Percentiles rank a stretch among this genome's conserved stretches.
Conservation (phyloP, 331 rosid genomes). For the Pyracantha coccinea region DNA sequence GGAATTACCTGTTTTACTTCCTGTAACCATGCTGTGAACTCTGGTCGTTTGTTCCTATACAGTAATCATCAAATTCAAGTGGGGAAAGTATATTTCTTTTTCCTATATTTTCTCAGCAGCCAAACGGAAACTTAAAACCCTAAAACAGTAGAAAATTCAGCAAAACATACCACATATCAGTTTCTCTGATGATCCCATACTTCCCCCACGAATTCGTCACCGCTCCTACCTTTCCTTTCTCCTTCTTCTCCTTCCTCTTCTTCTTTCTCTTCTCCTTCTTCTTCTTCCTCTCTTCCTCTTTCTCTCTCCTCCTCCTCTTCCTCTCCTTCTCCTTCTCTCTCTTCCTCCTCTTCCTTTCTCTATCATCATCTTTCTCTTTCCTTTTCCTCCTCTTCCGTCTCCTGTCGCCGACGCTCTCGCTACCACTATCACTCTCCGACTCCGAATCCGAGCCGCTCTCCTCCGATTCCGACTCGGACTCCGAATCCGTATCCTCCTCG, state of each 20-base stretch:
- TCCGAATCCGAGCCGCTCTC: constrained; percentile 13
- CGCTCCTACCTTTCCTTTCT: constrained; percentile 75
- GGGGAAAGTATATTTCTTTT: neutral
- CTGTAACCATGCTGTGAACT: constrained; percentile 93
- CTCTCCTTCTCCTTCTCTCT: constrained; percentile 19
- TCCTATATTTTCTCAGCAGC: constrained; percentile 13
- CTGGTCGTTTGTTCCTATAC: constrained; percentile 87
- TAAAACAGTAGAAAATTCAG: neutral
- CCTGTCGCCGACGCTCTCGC: constrained; percentile 23
- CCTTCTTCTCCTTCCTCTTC: constrained; percentile 50
- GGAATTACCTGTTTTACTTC: constrained; percentile 76
- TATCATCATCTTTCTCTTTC: constrained; percentile 28
- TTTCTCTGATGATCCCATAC: constrained; percentile 78
- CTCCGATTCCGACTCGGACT: constrained; percentile 23
- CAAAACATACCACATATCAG: constrained; percentile 87
- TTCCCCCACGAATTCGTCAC: constrained; percentile 90
- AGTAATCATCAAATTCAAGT: constrained; percentile 7
- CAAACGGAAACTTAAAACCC: constrained; percentile 1
- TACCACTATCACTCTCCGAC: constrained; percentile 24
- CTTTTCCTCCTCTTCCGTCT: constrained; percentile 33
- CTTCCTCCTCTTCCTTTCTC: constrained; percentile 29
- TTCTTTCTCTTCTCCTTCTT: constrained; percentile 27
- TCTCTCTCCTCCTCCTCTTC: constrained; percentile 21
- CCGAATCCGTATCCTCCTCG: constrained; percentile 40
- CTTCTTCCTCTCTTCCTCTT: constrained; percentile 29